Base-by-base conservation (phyloP, 108 stramenopile genomes). In the Cyclostephanos tholiformis region DNA sequence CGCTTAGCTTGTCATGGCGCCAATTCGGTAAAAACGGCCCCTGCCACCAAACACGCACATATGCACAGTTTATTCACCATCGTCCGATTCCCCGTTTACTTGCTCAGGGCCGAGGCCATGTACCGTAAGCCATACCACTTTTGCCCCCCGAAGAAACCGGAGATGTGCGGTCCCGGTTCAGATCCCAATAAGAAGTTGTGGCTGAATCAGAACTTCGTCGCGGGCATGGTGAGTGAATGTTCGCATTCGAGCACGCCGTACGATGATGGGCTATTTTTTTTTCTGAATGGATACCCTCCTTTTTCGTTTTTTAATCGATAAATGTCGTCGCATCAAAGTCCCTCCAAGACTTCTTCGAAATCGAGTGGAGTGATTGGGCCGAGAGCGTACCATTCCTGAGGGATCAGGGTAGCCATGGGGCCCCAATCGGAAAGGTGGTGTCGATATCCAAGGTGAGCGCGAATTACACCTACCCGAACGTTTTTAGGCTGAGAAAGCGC, bases 101-200 rank as follows among this genome's bases (percentile, higher is more conserved):
- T 63, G 25, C 36, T 0, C 13, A 74, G 74, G 79, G 80, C 80
- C 41, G 80, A 83, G 44, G 82, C 65, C 6, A 83, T 83, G 82
- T 74, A 57, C 27, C 66, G 82, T 0, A 83, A 83, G 58, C 82
- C 82, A 0, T 83, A 80, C 38, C 82, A 83, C 44, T 46, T 83
- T 4, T 83, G 82, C 39, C 77, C 82, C 20, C 69, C 66, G 5
- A 75, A 67, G 52, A 20, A 71, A 29, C 80, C 80, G 39, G 80
- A 82, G 60, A 75, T 11, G 52, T 82, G 80, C 44, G 74, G 80
- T 11, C 69, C 74, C 29, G 35, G 41, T 2, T 61, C 70, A 0
- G 60, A 71, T 63, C 75, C 75, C 11, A 51, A 63, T 16, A 29
- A 41, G n/a, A 61, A 46, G 46, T 29, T 82, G 17, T 82, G 80